Conservation (phyloP, 1,284 basidiomycete species). For the Vanrija humicola region DNA sequence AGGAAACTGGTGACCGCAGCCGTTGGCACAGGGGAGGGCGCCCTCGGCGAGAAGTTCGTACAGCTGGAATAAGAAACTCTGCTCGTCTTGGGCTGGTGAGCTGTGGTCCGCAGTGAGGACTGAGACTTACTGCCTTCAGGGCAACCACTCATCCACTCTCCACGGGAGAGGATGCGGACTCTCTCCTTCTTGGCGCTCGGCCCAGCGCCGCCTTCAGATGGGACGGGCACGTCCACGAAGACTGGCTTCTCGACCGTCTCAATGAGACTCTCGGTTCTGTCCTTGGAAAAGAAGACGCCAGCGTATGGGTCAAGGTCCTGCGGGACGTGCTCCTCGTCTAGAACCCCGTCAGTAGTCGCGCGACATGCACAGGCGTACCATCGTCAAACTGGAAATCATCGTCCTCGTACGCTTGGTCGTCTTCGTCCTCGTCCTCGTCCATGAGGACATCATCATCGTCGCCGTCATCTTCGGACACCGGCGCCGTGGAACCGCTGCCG, state of each 20-base stretch:
- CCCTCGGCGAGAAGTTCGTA: conserved; percentile 68
- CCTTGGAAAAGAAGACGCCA: conserved; percentile 87
- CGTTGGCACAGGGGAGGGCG: conserved; percentile 63
- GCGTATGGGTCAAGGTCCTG: conserved; percentile 70
- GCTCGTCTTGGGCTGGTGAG: conserved; percentile 57
- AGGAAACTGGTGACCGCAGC: conserved; percentile 60
- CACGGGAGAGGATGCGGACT: conserved; percentile 70
- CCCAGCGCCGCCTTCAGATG: conserved; percentile 30
- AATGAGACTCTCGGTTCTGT: conserved; percentile 76
- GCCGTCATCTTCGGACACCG: conserved; percentile 41
- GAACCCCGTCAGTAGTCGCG: not conserved
- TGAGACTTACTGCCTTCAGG: conserved; percentile 62
- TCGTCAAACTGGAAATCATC: conserved; percentile 42
- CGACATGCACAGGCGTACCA: conserved; percentile 10
- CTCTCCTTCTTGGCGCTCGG: conserved; percentile 37
- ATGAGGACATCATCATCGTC: conserved; percentile 48
- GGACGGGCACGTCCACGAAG: not conserved
- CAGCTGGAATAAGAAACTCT: conserved; percentile 76
- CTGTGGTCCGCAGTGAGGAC: too few species aligned
- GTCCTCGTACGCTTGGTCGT: conserved; percentile 46
- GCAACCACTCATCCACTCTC: conserved; percentile 95
- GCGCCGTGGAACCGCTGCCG: not conserved
- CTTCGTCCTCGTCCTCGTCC: conserved; percentile 12
- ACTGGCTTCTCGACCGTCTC: conserved; percentile 64
- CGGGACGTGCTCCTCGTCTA: conserved; percentile 32